phyloP scores from a whole-genome alignment of 805 yeast species.

The Kodamaea hsintzibuensis region DNA sequence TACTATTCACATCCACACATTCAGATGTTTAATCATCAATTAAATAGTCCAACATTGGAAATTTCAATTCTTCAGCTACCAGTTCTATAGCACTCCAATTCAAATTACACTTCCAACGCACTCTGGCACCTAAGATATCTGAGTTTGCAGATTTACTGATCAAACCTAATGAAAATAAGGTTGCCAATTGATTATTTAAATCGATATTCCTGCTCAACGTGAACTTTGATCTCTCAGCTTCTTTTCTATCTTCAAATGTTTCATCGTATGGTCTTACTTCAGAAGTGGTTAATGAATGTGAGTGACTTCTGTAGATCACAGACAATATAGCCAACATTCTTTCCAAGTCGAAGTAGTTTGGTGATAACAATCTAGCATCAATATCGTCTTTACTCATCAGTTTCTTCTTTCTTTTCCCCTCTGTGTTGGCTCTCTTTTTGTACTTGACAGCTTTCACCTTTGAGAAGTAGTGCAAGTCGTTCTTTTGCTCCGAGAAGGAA shows the following conservation, averaged over 20 bases:
- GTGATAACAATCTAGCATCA: constrained; percentile 65
- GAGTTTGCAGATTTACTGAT: constrained; percentile 41
- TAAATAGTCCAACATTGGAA: constrained; percentile 66
- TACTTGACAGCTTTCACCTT: constrained; percentile 42
- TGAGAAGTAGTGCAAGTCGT: constrained; percentile 72
- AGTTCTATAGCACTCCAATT: constrained; percentile 63
- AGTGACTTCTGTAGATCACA: constrained; percentile 56
- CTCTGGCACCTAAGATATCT: constrained; percentile 64
- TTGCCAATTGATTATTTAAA: constrained; percentile 58
- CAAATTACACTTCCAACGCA: constrained; percentile 78
- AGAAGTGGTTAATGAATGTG: constrained; percentile 27
- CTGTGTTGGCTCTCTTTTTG: constrained; percentile 38
- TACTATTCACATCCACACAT: background rate
- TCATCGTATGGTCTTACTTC: constrained; percentile 27
- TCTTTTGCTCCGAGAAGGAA: constrained; percentile 68
- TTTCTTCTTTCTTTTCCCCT: constrained; percentile 15
- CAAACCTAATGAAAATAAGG: constrained; percentile 55
- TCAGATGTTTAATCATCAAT: constrained; percentile 26
- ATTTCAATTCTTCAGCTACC: constrained; percentile 62
- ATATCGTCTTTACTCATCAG: constrained; percentile 42
- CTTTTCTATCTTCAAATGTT: constrained; percentile 34
- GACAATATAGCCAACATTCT: constrained; percentile 77
- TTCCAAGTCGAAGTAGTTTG: constrained; percentile 75
- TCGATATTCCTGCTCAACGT: constrained; percentile 46
- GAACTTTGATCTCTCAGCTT: constrained; percentile 36